These are phyloP conservation scores for Pseudoneurospora amorphoporcata DNA, from an alignment of 495 filamentous ascomycete genomes.

Conservation along the genomic window DNA sequence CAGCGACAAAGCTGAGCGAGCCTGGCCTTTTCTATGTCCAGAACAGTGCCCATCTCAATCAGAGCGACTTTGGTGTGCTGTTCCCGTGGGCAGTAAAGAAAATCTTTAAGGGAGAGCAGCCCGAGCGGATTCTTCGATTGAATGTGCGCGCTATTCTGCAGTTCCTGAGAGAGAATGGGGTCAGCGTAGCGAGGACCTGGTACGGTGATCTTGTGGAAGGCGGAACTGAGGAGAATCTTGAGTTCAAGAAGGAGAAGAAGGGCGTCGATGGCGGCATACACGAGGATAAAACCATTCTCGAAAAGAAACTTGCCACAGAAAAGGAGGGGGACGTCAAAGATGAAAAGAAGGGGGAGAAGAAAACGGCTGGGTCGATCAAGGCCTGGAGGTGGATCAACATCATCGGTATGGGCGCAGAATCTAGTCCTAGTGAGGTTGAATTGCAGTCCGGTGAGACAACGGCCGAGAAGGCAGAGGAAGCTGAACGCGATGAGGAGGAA, in stretches of 20 bases:
- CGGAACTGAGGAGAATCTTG: conserved; percentile 10
- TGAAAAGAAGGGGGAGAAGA: conserved; percentile 11
- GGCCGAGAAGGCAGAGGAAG: conserved; percentile 8
- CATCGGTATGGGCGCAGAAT: conserved; percentile 28
- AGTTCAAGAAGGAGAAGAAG: background rate
- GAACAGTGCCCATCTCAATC: conserved; percentile 56
- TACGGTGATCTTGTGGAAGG: conserved; percentile 38
- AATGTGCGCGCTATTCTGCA: conserved; percentile 56
- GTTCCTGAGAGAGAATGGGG: conserved; percentile 40
- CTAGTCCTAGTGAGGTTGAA: conserved; percentile 13
- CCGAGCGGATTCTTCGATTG: conserved; percentile 49
- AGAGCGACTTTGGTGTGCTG: conserved; percentile 69
- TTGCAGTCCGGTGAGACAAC: background rate
- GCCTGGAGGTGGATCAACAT: conserved; percentile 33
- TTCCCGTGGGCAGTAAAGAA: conserved; percentile 56
- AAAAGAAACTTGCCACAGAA: background rate
- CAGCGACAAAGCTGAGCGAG: conserved; percentile 13
- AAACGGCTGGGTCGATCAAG: conserved; percentile 3
- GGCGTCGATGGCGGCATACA: conserved; percentile 9
- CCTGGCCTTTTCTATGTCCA: conserved; percentile 55
- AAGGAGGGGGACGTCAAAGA: background rate
- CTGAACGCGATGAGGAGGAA: conserved; percentile 23
- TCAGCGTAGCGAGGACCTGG: conserved; percentile 43
- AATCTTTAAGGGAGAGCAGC: conserved; percentile 49
- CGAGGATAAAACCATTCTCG: conserved; percentile 30